phyloP scores from a whole-genome alignment of 1,284 basidiomycete species.

The Cryptococcus sp. region DNA sequence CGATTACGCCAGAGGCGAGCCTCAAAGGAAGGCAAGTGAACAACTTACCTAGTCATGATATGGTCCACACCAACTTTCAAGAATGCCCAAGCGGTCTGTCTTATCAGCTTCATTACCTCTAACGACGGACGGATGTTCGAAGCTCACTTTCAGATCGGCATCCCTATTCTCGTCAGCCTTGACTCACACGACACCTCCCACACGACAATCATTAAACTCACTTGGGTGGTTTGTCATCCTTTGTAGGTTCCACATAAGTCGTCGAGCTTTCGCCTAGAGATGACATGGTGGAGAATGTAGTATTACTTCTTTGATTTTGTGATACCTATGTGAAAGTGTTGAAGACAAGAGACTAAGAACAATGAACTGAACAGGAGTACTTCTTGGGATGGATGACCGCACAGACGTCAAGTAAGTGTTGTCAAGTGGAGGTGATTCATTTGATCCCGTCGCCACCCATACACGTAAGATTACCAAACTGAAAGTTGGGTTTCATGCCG shows the following conservation, averaged over 20 bases:
- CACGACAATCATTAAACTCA: not conserved
- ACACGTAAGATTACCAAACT: no score
- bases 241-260: conserved; percentile 3
- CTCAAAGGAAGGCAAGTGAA: not conserved
- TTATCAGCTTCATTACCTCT: not conserved
- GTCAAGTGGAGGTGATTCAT: no score
- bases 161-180: not conserved
- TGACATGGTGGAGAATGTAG: not conserved
- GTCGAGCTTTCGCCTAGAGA: not conserved
- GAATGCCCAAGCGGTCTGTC: conserved; percentile 5
- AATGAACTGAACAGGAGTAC: no score
- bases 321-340: no score
- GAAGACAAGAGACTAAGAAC: no score
- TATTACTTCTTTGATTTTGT: no score
- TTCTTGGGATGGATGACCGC: no score
- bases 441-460: no score
- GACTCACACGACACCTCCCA: not conserved
- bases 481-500: no score
- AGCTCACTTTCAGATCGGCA: conserved; percentile 3
- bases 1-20: no score
- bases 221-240: conserved; percentile 7
- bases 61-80: conserved; percentile 3
- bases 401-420: no score
- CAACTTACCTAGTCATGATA: conserved; percentile 5
- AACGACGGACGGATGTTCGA: no score